Base-by-base conservation (phyloP, 306 rosid species). In the Nissolia schottii region DNA sequence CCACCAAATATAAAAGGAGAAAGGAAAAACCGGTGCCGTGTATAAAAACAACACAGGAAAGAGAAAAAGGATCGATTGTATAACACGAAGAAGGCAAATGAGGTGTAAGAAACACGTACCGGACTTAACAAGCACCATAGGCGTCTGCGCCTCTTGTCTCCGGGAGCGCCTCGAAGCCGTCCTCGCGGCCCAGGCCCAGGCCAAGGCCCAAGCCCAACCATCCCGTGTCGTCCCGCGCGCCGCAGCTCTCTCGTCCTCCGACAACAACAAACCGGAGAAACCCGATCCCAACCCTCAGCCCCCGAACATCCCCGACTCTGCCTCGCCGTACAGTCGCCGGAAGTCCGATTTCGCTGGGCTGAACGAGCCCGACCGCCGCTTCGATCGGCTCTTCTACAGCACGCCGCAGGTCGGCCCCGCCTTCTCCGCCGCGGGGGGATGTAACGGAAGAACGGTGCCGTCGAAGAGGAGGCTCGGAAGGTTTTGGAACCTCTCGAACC, bases 71-170 rank as follows among this genome's bases (percentile, higher is more conserved):
- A 27, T 28, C 19, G 16, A 10, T 53, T 8, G 59, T 3, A 16
- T 4, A 12, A 23, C 5, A 53, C 31, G 2, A 15, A 15, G 45
- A 32, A 29, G 14, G 1, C 1, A 0, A 71, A 94, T 95, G 99
- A 95, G 87, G 92, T 95, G 99, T 79, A 85, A 77, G 81, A 86
- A 81, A 77, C 99, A 95, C 81, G 69, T 69, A 6, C 25, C 72
- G 64, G 99, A 95, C 80, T 71, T 20, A 12, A 88, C 84, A 64
- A 78, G 93, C 84, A 64, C 77, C 83, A 76, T 88, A 74, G 99
- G 99, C 59, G 96, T 89, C 34, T 95, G 99, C 78, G 84, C 97
- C 59, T 64, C 96, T 2, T 95, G 99, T 59, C 95, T 95, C 81
- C 87, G 96, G 2, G 93, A 95, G 8, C 96, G 97, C 13, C 87